These are phyloP conservation scores for Penicillium tannophilum DNA, from an alignment of 495 filamentous ascomycete genomes.

Conservation along the genomic window DNA sequence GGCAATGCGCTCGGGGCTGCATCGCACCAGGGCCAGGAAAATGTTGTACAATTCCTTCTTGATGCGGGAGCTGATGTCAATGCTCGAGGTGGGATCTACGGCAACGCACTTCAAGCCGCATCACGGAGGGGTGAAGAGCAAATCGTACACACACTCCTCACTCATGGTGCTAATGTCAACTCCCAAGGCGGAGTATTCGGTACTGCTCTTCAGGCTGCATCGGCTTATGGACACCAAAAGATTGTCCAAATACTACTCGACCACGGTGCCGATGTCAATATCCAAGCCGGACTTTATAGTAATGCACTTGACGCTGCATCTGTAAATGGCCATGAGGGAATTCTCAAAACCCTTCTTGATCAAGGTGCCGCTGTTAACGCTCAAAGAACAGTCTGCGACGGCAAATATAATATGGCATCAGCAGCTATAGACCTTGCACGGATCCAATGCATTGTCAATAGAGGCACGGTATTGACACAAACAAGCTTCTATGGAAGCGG, in stretches of 20 bases:
- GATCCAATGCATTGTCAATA: no score
- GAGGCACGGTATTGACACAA: no score
- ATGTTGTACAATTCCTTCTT: slow-evolving; percentile 18
- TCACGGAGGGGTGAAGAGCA: background rate
- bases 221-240: slow-evolving; percentile 14
- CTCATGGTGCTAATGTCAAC: slow-evolving; percentile 24
- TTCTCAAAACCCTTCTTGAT: no score
- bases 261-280: slow-evolving; percentile 24
- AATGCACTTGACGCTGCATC: no score
- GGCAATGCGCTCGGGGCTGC: slow-evolving; percentile 25
- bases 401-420: no score
- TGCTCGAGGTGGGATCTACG: slow-evolving; percentile 7
- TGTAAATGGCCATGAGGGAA: no score
- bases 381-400: no score
- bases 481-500: no score
- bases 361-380: no score
- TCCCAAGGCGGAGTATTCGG: slow-evolving; percentile 10
- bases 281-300: no score
- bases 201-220: slow-evolving; percentile 17
- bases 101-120: slow-evolving; percentile 23
- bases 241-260: slow-evolving; percentile 31
- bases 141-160: slow-evolving; percentile 23
- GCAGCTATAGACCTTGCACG: no score
- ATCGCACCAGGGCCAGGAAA: slow-evolving; percentile 12
- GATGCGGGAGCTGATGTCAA: slow-evolving; percentile 22